Conservation (phyloP, 805 yeast genomes). For the Yarrowia osloensis region DNA sequence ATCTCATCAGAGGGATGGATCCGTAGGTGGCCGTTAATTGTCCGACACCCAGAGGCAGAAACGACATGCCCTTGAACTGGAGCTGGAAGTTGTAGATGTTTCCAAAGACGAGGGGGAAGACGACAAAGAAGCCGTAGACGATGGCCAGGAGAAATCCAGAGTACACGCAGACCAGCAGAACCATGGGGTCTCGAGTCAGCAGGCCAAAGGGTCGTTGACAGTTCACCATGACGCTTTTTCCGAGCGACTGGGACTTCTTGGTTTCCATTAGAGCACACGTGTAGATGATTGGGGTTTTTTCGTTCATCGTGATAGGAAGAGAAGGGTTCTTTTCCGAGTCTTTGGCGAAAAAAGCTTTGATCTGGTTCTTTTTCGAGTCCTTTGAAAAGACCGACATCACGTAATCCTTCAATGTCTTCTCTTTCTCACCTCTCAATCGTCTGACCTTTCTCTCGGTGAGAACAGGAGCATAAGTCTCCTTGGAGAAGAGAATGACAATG, state of each 20-base stretch:
- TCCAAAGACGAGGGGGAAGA: conserved; percentile 58
- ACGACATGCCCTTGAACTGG: conserved; percentile 62
- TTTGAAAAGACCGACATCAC: background rate
- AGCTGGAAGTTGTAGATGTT: conserved; percentile 49
- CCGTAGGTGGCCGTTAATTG: conserved; percentile 52
- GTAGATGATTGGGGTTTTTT: background rate
- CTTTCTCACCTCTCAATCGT: conserved; percentile 49
- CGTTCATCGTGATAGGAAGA: background rate
- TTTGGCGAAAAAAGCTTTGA: too few relatives aligned
- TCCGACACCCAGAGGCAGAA: conserved; percentile 59
- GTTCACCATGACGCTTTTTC: conserved; percentile 41
- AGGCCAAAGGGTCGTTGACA: conserved; percentile 58
- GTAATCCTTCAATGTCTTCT: background rate
- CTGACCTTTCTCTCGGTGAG: conserved; percentile 68
- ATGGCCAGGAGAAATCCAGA: conserved; percentile 69
- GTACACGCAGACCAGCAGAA: conserved; percentile 60
- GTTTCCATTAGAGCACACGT: conserved; percentile 19
- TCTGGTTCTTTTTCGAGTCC: background rate
- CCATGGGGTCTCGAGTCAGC: conserved; percentile 61
- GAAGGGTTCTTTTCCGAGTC: background rate
- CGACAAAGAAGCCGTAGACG: conserved; percentile 61
- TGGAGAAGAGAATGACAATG: conserved; percentile 51
- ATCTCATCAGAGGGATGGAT: conserved; percentile 51
- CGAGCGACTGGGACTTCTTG: conserved; percentile 1
- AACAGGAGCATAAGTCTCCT: conserved; percentile 81